Conservation (phyloP, 768 basidiomycete genomes). For the Calocera cornea region DNA sequence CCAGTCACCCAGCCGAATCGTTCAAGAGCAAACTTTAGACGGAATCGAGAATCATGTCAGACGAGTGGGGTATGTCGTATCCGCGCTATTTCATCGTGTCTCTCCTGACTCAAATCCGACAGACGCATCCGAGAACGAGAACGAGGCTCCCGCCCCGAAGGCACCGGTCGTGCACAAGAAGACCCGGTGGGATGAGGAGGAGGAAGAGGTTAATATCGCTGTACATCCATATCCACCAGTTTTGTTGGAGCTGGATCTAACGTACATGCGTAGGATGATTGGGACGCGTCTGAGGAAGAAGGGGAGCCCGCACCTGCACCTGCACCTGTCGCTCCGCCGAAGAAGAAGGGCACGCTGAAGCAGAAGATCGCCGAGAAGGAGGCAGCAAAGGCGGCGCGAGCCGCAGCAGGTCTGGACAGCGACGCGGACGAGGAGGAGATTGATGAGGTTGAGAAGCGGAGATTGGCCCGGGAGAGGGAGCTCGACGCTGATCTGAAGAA, state of each 20-base stretch:
- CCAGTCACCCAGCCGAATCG: no score
- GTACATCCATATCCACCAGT: conserved; percentile 35
- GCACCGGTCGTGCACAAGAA: conserved; percentile 25
- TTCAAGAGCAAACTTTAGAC: no score
- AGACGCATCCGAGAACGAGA: conserved; percentile 32
- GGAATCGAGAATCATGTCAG: conserved; percentile 26
- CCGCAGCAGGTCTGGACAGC: conserved; percentile 31
- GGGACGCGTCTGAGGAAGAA: conserved; percentile 67
- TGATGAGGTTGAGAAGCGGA: conserved; percentile 61
- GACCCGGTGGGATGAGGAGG: conserved; percentile 81
- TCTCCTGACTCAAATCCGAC: conserved; percentile 17
- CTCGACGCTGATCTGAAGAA: conserved; percentile 76
- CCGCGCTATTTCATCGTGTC: not conserved
- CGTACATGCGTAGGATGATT: conserved; percentile 56
- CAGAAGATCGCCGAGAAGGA: conserved; percentile 88
- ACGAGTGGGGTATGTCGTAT: conserved; percentile 31
- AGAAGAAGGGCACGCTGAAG: conserved; percentile 88
- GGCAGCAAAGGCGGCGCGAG: conserved; percentile 46
- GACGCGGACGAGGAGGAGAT: conserved; percentile 37
- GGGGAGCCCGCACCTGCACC: conserved; percentile 33
- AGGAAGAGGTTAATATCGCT: conserved; percentile 71
- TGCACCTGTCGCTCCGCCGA: conserved; percentile 48
- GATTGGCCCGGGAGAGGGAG: conserved; percentile 65
- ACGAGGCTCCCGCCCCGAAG: conserved; percentile 24
- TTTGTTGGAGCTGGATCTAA: conserved; percentile 8